phyloP scores from a whole-genome alignment of 1,284 basidiomycete species.

The Apiotrichum sp. region DNA sequence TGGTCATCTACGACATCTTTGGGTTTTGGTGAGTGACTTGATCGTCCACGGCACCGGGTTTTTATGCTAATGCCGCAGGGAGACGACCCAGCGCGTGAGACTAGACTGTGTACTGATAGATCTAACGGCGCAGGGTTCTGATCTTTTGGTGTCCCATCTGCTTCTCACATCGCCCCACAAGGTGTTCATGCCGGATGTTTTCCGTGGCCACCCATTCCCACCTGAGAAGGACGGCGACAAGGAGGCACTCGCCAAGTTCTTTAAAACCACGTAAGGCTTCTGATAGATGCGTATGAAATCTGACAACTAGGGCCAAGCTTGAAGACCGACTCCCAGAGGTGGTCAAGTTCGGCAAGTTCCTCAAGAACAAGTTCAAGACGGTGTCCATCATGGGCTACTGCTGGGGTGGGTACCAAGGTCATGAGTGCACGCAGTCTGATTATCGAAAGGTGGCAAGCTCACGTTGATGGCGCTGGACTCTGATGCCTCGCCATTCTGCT shows the following conservation, averaged over 20 bases:
- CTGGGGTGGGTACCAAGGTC: slow-evolving; percentile 27
- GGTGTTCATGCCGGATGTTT: slow-evolving; percentile 38
- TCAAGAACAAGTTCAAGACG: slow-evolving; percentile 24
- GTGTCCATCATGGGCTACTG: slow-evolving; percentile 40
- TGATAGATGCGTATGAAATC: background rate
- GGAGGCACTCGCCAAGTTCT: slow-evolving; percentile 35
- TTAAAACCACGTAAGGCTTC: slow-evolving; percentile 25
- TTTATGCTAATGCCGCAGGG: slow-evolving; percentile 25
- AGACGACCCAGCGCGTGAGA: slow-evolving; percentile 33
- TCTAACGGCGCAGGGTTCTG: slow-evolving; percentile 27
- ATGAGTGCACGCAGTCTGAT: background rate
- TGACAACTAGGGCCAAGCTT: slow-evolving; percentile 30
- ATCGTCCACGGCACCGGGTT: no score
- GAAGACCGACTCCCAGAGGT: slow-evolving; percentile 35
- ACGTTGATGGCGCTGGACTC: slow-evolving; percentile 24
- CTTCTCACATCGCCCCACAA: slow-evolving; percentile 24
- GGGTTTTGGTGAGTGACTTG: slow-evolving; percentile 34
- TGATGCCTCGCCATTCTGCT: slow-evolving; percentile 19
- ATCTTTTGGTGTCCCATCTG: slow-evolving; percentile 32
- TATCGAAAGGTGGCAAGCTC: slow-evolving; percentile 34
- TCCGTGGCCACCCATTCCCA: slow-evolving; percentile 36
- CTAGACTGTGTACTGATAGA: background rate
- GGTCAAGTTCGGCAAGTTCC: slow-evolving; percentile 27
- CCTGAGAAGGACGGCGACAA: slow-evolving; percentile 39
- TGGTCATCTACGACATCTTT: slow-evolving; percentile 43